phyloP scores from a whole-genome alignment of 345 rosid genomes.

The Firmiana major region DNA sequence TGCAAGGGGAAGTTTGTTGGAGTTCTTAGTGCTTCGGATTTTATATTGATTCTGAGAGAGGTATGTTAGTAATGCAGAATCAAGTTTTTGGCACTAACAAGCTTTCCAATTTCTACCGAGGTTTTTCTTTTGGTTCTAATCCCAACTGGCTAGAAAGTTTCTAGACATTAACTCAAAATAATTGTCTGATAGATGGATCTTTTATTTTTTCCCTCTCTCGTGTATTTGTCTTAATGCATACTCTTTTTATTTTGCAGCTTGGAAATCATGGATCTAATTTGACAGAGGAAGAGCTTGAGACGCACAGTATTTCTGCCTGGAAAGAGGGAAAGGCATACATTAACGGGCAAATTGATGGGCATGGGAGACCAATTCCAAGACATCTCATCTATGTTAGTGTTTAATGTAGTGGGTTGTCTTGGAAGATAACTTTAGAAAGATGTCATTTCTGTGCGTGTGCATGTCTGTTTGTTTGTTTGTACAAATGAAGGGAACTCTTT shows the following conservation, averaged over 20 bases:
- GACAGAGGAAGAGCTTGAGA: constrained; percentile 82
- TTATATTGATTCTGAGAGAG: constrained; percentile 71
- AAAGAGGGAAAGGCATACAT: constrained; percentile 46
- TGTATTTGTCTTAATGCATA: constrained; percentile 1
- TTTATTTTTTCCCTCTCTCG: background rate
- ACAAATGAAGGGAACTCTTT: background rate
- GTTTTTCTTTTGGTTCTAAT: background rate
- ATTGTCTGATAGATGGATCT: background rate
- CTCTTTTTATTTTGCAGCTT: constrained; percentile 36
- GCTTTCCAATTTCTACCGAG: background rate
- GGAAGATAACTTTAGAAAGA: background rate
- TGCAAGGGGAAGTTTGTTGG: constrained; percentile 64
- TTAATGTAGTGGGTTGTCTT: background rate
- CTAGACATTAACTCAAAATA: background rate
- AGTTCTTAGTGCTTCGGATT: constrained; percentile 63
- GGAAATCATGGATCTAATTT: constrained; percentile 67
- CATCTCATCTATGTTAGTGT: constrained; percentile 58
- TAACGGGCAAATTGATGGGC: constrained; percentile 39
- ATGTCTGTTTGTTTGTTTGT: background rate
- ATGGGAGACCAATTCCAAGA: constrained; percentile 42
- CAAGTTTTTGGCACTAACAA: background rate
- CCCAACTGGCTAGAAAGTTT: background rate
- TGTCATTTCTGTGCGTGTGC: background rate
- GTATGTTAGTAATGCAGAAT: constrained; percentile 26
- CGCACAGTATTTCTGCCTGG: constrained; percentile 61